Conservation (phyloP, 768 basidiomycete species). For the Rhizopogon rudus region DNA sequence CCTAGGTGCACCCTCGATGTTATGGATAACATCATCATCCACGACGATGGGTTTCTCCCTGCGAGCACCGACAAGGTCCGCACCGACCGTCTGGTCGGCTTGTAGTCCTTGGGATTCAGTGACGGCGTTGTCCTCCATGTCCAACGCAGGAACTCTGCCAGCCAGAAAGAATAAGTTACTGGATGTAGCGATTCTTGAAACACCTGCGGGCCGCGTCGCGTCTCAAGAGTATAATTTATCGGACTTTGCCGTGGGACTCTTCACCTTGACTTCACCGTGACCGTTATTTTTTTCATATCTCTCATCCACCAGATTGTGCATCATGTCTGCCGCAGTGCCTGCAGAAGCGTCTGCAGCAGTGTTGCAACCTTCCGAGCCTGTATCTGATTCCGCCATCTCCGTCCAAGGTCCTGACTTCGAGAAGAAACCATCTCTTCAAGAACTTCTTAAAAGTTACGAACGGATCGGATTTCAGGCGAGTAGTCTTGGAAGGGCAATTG, state of each 20-base stretch:
- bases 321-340: constrained; percentile 36
- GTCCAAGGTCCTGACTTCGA: constrained; percentile 91
- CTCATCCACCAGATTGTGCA: constrained; percentile 3
- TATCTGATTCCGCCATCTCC: constrained; percentile 58
- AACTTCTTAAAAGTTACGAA: constrained; percentile 75
- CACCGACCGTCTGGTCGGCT: constrained; percentile 11
- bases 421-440: constrained; percentile 54
- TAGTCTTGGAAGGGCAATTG: constrained; percentile 81
- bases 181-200: neutral
- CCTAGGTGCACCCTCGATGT: neutral
- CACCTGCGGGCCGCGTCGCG: neutral
- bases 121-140: constrained; percentile 5
- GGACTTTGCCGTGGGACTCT: constrained; percentile 22
- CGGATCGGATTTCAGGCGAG: constrained; percentile 98
- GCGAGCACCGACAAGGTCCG: constrained; percentile 2
- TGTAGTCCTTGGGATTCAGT: constrained; percentile 18
- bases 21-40: neutral
- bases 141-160: neutral
- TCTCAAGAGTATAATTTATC: neutral
- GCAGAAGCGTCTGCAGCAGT: constrained; percentile 67
- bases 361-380: constrained; percentile 67
- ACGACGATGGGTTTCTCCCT: constrained; percentile 7
- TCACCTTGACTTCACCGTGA: too few species aligned
- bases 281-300: neutral
- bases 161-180: neutral